Conservation (phyloP, 2,329 filamentous ascomycete genomes). For the Exophiala sp. region DNA sequence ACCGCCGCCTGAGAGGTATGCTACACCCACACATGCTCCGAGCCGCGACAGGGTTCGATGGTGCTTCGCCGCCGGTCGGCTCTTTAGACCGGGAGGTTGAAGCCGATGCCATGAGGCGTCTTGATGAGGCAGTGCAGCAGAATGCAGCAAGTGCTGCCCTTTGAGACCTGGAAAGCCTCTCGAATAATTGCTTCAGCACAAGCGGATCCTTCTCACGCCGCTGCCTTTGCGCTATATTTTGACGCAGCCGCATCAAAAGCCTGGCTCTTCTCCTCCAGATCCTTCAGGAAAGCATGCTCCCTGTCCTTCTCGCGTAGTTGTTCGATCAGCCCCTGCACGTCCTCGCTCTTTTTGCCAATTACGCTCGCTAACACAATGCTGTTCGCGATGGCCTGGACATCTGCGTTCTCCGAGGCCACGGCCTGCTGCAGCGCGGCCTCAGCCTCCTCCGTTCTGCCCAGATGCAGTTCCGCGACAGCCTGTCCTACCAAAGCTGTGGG, state of each 20-base stretch:
- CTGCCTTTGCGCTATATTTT: constrained; percentile 83
- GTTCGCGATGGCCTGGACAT: constrained; percentile 77
- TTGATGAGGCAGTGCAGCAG: no score
- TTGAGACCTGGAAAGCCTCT: no score
- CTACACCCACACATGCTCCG: no score
- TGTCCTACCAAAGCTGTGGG: constrained; percentile 76
- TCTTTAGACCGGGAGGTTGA: no score
- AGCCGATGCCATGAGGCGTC: no score
- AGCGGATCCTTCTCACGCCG: constrained; percentile 30
- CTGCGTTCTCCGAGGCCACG: constrained; percentile 61
- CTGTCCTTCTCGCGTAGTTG: constrained; percentile 55
- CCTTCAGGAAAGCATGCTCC: constrained; percentile 67
- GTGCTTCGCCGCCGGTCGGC: no score
- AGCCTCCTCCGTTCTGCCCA: constrained; percentile 83
- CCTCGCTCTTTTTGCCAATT: constrained; percentile 62
- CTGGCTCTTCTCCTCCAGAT: constrained; percentile 80
- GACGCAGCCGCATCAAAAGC: constrained; percentile 80
- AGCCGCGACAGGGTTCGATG: no score
- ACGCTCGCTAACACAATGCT: constrained; percentile 74
- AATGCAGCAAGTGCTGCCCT: no score
- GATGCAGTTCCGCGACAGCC: constrained; percentile 85
- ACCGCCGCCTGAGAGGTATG: no score
- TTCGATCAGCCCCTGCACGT: constrained; percentile 29
- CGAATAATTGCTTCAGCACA: background rate
- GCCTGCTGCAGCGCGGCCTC: constrained; percentile 82